Percentiles rank a stretch among this genome's conserved stretches.
Evolutionary conservation across 106 monocot species (phyloP).

Genomic region (Dendrobium catenatum): DNA sequence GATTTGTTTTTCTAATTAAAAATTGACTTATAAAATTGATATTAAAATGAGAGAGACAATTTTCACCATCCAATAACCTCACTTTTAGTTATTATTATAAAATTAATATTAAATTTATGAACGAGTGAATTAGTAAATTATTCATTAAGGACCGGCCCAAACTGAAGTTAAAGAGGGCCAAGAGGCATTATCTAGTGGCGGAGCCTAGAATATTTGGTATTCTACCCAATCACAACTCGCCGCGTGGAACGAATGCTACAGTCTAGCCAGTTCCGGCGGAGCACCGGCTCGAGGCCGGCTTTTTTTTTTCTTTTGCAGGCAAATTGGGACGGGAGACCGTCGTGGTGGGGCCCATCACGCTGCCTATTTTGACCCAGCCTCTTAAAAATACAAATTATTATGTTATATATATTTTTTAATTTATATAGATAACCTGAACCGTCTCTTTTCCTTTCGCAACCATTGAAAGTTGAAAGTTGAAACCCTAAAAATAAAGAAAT

Average conservation of each 20-base stretch:
- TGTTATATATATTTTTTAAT: background rate
- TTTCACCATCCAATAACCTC: no score
- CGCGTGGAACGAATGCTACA: background rate
- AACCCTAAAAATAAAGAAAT: background rate
- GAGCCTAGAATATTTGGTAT: background rate
- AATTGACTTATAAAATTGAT: no score
- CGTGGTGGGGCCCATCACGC: conserved; percentile 1
- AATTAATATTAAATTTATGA: no score
- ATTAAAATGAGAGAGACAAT: no score
- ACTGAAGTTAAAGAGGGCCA: no score
- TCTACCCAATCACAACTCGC: background rate
- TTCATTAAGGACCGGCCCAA: no score
- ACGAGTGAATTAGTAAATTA: no score
- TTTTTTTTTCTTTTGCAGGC: background rate
- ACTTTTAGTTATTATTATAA: no score
- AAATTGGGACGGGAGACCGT: background rate
- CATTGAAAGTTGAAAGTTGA: background rate
- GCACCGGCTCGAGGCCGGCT: background rate
- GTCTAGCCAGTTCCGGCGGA: background rate
- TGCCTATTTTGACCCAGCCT: background rate
- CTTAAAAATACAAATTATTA: background rate
- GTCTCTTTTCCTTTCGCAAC: background rate
- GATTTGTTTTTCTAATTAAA: no score
- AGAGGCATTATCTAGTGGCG: no score
- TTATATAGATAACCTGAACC: background rate